phyloP scores from a whole-genome alignment of 129 eudicot genomes.

The Flaveria linearis region DNA sequence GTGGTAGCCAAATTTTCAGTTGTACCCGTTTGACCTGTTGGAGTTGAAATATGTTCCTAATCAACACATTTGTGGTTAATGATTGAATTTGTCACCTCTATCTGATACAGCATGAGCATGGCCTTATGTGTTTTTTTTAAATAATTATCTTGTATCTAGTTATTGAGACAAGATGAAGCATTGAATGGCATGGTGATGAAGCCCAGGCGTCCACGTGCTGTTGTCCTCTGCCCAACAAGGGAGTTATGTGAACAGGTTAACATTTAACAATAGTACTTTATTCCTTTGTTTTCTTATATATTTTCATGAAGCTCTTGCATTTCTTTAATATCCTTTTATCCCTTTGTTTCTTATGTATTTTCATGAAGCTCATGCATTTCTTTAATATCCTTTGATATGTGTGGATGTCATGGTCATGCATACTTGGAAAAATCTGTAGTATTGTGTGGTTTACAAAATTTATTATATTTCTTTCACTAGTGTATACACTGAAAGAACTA shows the following conservation, averaged over 20 bases:
- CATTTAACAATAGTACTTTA: slow-evolving; percentile 35
- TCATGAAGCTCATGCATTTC: background rate
- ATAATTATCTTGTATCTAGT: slow-evolving; percentile 35
- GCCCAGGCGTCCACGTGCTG: slow-evolving; percentile 95
- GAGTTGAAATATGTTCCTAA: background rate
- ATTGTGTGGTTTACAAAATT: background rate
- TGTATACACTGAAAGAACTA: background rate
- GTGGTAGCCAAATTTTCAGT: too few species aligned
- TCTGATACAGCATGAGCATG: background rate
- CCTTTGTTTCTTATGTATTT: background rate
- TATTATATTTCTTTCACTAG: too few species aligned
- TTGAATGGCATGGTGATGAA: slow-evolving; percentile 76
- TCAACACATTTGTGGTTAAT: background rate
- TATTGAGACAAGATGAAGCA: slow-evolving; percentile 73
- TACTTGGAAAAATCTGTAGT: background rate
- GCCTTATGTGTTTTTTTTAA: background rate
- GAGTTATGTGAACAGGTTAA: slow-evolving; percentile 93
- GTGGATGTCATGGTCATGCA: background rate
- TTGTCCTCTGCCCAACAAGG: slow-evolving; percentile 90
- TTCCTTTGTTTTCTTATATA: background rate
- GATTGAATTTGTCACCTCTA: background rate
- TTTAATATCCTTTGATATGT: background rate
- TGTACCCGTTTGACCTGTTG: background rate
- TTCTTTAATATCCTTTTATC: background rate
- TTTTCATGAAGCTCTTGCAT: background rate